Evolutionary conservation across 164 flowering plant genomes (phyloP), one percentile per base, ranked within the genome.

Genomic region (Vitis amurensis): DNA sequence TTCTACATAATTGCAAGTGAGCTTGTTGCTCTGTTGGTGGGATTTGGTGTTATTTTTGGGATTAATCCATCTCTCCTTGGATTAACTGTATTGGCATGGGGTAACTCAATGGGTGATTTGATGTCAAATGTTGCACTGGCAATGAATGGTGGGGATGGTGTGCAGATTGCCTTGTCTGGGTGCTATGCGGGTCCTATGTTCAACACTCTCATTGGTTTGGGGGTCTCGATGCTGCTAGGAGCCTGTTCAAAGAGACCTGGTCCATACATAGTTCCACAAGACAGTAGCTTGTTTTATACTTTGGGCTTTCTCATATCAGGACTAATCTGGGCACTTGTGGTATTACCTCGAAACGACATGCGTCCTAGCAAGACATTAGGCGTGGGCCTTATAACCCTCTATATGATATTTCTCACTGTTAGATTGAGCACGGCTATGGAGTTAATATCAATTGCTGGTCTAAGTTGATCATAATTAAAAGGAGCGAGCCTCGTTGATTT

Each of bases 141-240:
- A 7, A 73, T 85, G 83, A 85, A 86, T 71, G 97, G 97, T 55
- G 96, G 89, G 15, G 97, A 90, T 52, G 87, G 99, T 2, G 94
- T 88, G 50, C 98, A 95, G 79, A 91, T 91, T 71, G 98, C 98
- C 1, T 44, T 93, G 66, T 91, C 99, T 0, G 99, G 99, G 44
- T 92, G 97, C 82, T 91, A 90, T 80, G 99, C 99, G 4, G 98
- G 99, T 50, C 97, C 98, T 6, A 91, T 95, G 97, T 95, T 95
- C 78, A 95, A 93, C 80, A 89, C 89, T 1, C 87, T 93, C 49
- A 84, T 78, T 57, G 99, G 99, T 50, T 76, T 95, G 74, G 99
- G 98, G 50, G 59, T 88, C 71, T 91, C 98, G 15, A 69, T 93
- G 87, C 74, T 93, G 64, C 84, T 91, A 13, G 88, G 92, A 67